phyloP scores from a whole-genome alignment of 163 green algal genomes.

The Scenedesmus sp. region DNA sequence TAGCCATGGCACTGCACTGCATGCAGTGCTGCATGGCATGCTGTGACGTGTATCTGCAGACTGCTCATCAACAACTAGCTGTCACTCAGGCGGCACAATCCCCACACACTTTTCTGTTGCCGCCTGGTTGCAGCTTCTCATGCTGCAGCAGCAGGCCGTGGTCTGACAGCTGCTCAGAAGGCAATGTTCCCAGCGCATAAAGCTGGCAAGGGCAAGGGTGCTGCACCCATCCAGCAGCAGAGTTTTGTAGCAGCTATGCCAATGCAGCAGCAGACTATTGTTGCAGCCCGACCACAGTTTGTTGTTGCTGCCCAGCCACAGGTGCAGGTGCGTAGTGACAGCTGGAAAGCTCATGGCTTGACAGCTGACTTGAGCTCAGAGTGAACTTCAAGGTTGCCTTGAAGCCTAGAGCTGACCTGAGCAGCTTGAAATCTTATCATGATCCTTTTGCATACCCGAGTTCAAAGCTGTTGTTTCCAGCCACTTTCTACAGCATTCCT shows the following conservation, averaged over 20 bases:
- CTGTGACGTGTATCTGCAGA: neutral
- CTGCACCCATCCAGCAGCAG: neutral
- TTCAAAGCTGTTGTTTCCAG: too few species aligned
- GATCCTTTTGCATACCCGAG: too few species aligned
- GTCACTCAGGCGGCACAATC: neutral
- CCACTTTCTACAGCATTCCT: too few species aligned
- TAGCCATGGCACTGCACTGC: neutral
- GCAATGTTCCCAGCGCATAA: neutral
- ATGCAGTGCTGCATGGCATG: neutral
- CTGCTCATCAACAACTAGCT: neutral
- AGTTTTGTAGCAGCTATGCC: neutral
- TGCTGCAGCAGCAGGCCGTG: slow-evolving; percentile 28
- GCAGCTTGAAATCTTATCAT: too few species aligned
- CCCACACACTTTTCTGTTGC: neutral
- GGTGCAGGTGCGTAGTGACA: neutral
- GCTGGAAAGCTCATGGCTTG: neutral
- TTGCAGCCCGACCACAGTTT: slow-evolving; percentile 27
- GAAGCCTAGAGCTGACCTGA: neutral
- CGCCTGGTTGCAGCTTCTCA: slow-evolving; percentile 9
- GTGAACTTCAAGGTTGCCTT: neutral
- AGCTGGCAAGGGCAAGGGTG: slow-evolving; percentile 4
- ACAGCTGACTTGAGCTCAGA: neutral
- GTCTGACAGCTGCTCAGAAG: neutral
- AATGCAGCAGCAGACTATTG: slow-evolving; percentile 16
- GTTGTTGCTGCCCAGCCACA: slow-evolving; percentile 21